Conservation (phyloP, 805 yeast genomes). For the Ogataea nitratoaversa region DNA sequence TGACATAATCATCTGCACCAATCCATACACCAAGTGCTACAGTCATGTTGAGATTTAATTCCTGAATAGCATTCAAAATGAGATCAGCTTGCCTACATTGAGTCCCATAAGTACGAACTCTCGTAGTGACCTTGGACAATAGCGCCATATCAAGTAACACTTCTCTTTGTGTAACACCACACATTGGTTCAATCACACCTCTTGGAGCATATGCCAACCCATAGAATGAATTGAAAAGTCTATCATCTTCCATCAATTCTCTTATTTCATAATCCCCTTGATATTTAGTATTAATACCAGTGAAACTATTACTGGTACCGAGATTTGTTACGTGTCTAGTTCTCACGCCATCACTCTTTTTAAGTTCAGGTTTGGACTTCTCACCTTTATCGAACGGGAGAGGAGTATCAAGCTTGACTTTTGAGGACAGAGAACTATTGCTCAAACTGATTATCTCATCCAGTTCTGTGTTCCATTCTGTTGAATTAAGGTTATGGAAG, state of each 20-base stretch:
- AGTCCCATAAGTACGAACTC: conserved; percentile 55
- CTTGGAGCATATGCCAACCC: conserved; percentile 62
- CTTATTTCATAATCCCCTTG: conserved; percentile 33
- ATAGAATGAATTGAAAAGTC: conserved; percentile 38
- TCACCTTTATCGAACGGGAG: too few relatives aligned
- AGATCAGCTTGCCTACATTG: conserved; percentile 55
- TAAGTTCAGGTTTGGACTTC: too few relatives aligned
- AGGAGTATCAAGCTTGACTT: too few relatives aligned
- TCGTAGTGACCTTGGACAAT: conserved; percentile 54
- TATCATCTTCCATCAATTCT: conserved; percentile 33
- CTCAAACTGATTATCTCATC: too few relatives aligned
- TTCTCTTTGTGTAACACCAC: conserved; percentile 46
- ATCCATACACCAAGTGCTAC: conserved; percentile 64
- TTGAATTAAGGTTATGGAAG: conserved; percentile 9
- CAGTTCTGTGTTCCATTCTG: conserved; percentile 7
- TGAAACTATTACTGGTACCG: conserved; percentile 19
- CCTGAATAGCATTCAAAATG: conserved; percentile 49
- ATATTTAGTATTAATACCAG: conserved; percentile 32
- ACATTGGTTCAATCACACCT: conserved; percentile 44
- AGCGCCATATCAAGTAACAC: conserved; percentile 53
- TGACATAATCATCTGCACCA: conserved; percentile 40
- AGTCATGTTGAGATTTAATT: conserved; percentile 49
- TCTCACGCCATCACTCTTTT: too few relatives aligned
- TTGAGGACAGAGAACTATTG: too few relatives aligned
- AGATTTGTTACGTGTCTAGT: too few relatives aligned